phyloP scores from a whole-genome alignment of 2,329 filamentous ascomycete genomes.

The Colletotrichum higginsianum region DNA sequence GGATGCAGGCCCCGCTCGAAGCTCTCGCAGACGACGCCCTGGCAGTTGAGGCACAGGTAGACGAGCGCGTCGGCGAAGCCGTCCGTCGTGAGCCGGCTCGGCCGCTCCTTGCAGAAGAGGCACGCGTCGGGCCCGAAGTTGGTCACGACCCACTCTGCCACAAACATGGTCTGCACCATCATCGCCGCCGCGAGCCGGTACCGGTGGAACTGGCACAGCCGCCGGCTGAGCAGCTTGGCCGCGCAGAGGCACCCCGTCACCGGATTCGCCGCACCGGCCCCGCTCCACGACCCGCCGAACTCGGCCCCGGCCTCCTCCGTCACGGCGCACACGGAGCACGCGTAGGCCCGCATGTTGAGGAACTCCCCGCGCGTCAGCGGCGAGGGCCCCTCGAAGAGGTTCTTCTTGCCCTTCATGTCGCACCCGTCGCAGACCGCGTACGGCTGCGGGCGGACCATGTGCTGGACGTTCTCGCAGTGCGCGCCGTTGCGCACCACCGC shows the following conservation, averaged over 20 bases:
- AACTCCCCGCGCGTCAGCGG: slow-evolving; percentile 46
- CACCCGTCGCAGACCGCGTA: slow-evolving; percentile 48
- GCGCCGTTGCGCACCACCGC: not conserved
- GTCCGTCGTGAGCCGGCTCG: slow-evolving; percentile 9
- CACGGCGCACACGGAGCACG: slow-evolving; percentile 52
- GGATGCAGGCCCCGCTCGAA: slow-evolving; percentile 7
- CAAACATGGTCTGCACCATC: slow-evolving; percentile 43
- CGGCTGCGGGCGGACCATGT: slow-evolving; percentile 13
- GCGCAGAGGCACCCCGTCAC: slow-evolving; percentile 57
- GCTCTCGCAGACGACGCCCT: slow-evolving; percentile 44
- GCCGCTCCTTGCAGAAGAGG: slow-evolving; percentile 49
- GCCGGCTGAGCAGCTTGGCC: slow-evolving; percentile 51
- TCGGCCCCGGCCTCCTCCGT: not conserved
- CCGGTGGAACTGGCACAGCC: slow-evolving; percentile 55
- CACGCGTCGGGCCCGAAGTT: slow-evolving; percentile 49
- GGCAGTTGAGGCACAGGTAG: slow-evolving; percentile 55
- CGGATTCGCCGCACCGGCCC: slow-evolving; percentile 25
- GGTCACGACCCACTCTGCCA: slow-evolving; percentile 49
- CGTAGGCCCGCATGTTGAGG: slow-evolving; percentile 54
- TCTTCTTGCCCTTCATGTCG: slow-evolving; percentile 40
- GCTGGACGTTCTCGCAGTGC: slow-evolving; percentile 45
- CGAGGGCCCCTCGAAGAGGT: slow-evolving; percentile 40
- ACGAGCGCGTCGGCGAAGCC: slow-evolving; percentile 39
- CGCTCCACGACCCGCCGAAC: slow-evolving; percentile 18
- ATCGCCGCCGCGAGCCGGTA: slow-evolving; percentile 47